phyloP scores from a whole-genome alignment of 805 yeast species.

The Lipomyces yamadae region DNA sequence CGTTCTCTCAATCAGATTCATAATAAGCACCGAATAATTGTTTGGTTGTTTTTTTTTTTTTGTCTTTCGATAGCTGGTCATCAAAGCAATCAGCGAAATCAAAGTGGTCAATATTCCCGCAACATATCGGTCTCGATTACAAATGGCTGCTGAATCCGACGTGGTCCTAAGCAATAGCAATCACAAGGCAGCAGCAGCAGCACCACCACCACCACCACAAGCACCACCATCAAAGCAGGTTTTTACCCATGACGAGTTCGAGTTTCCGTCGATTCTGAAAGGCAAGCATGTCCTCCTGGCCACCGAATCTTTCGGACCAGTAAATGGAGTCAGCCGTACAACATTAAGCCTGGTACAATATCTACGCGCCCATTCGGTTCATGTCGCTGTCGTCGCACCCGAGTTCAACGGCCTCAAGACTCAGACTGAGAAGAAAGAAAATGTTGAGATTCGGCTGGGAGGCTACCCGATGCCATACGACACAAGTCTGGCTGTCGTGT shows the following conservation, averaged over 20 bases:
- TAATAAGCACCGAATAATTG: too few relatives aligned
- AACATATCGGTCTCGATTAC: too few relatives aligned
- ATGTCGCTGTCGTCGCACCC: constrained; percentile 6
- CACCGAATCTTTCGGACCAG: constrained; percentile 4
- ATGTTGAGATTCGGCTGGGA: neutral
- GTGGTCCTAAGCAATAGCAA: too few relatives aligned
- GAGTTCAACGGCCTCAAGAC: constrained; percentile 2
- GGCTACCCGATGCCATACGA: constrained; percentile 10
- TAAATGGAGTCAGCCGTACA: constrained; percentile 8
- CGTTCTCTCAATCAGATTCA: too few relatives aligned
- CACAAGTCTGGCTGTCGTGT: constrained; percentile 8
- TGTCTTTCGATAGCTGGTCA: too few relatives aligned
- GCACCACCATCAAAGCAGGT: neutral
- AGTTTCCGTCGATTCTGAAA: constrained; percentile 10
- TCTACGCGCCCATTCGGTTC: constrained; percentile 5
- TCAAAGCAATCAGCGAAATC: too few relatives aligned
- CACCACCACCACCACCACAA: too few relatives aligned
- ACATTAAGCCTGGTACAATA: constrained; percentile 6
- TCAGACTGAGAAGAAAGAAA: neutral
- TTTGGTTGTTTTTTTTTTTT: too few relatives aligned
- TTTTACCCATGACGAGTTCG: constrained; percentile 4
- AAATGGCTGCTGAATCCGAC: too few relatives aligned
- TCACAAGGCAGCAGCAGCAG: too few relatives aligned
- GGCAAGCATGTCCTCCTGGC: constrained; percentile 7
- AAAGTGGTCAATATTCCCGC: too few relatives aligned